Evolutionary conservation across 805 yeast species (phyloP).

Genomic region (Priceomyces medius): DNA sequence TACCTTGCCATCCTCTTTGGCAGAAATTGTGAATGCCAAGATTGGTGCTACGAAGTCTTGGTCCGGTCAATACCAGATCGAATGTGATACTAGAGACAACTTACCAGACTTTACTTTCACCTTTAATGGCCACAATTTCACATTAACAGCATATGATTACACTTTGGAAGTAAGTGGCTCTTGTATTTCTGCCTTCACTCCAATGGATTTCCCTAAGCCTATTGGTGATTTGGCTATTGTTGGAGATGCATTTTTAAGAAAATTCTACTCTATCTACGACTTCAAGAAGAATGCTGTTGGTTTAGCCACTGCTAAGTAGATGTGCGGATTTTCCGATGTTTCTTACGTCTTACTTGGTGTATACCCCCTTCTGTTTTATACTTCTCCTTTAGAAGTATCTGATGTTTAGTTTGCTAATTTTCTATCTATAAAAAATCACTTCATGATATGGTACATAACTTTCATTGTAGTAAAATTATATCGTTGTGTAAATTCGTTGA

Average conservation of each 20-base stretch:
- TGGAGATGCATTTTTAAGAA: constrained; percentile 97
- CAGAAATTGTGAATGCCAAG: constrained; percentile 91
- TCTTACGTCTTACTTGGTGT: neutral
- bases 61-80: constrained; percentile 95
- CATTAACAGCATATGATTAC: constrained; percentile 86
- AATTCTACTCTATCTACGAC: constrained; percentile 91
- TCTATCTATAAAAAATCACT: too few species aligned
- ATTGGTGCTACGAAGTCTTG: constrained; percentile 97
- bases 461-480: too few species aligned
- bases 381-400: constrained; percentile 1
- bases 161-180: constrained; percentile 92
- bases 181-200: constrained; percentile 94
- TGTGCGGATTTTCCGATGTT: too few species aligned
- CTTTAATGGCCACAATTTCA: constrained; percentile 87
- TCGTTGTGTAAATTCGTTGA: neutral
- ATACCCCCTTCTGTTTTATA: neutral
- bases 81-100: constrained; percentile 78
- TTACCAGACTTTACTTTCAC: constrained; percentile 92
- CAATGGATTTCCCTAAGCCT: constrained; percentile 96
- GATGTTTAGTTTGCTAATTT: neutral
- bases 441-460: too few species aligned
- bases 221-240: constrained; percentile 94
- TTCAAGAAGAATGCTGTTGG: constrained; percentile 90
- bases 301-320: constrained; percentile 66
- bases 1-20: constrained; percentile 91